Conservation (phyloP, 2,329 filamentous ascomycete species). For the Alternaria infectoria region DNA sequence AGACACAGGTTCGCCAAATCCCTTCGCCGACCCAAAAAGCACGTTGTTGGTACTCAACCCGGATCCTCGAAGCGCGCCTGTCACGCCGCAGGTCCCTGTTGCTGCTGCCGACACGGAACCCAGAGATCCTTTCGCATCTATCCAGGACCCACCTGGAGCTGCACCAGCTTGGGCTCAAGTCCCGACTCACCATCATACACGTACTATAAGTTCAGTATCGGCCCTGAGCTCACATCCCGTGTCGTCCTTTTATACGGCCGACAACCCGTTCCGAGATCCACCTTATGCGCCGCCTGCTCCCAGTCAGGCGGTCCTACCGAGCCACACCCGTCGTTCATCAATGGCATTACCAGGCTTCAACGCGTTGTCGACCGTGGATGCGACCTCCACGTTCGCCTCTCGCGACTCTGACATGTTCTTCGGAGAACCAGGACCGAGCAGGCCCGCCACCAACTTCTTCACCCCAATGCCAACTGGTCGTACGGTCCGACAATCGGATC, state of each 20-base stretch:
- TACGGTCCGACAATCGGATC: slow-evolving; percentile 47
- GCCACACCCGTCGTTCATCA: slow-evolving; percentile 27
- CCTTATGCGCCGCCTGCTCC: slow-evolving; percentile 30
- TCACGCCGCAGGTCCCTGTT: slow-evolving; percentile 34
- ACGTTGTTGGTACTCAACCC: slow-evolving; percentile 35
- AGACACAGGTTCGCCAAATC: slow-evolving; percentile 33
- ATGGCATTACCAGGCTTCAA: slow-evolving; percentile 27
- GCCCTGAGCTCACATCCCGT: slow-evolving; percentile 40
- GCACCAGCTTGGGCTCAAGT: slow-evolving; percentile 35
- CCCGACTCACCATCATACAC: slow-evolving; percentile 29
- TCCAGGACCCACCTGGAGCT: slow-evolving; percentile 32
- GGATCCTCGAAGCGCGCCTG: slow-evolving; percentile 27
- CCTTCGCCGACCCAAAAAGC: slow-evolving; percentile 35
- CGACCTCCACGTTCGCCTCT: slow-evolving; percentile 28
- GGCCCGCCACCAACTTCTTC: slow-evolving; percentile 38
- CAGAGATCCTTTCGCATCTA: slow-evolving; percentile 40
- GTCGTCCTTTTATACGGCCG: slow-evolving; percentile 33
- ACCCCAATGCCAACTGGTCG: slow-evolving; percentile 25
- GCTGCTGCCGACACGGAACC: slow-evolving; percentile 26
- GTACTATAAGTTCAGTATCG: slow-evolving; percentile 37
- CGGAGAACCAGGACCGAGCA: slow-evolving; percentile 45
- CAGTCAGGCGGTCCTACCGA: slow-evolving; percentile 29
- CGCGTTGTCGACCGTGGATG: slow-evolving; percentile 22
- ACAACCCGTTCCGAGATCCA: slow-evolving; percentile 37
- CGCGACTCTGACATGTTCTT: slow-evolving; percentile 38